Base-by-base conservation (phyloP, 805 yeast genomes). In the Tetrapisispora pingtungensis region DNA sequence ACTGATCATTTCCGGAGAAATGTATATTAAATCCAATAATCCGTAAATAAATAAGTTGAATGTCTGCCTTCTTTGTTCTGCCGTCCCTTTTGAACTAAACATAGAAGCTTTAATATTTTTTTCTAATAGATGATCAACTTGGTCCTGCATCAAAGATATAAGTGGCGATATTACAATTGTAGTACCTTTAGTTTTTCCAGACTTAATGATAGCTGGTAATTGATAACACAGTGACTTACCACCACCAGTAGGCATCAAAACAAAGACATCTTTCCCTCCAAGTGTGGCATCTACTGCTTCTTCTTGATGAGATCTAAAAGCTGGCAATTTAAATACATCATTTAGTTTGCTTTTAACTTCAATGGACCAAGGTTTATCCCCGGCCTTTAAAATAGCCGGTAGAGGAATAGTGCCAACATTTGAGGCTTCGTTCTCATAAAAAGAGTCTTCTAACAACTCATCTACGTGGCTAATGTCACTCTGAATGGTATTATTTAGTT, bases 211-310 rank as follows among this genome's bases (percentile, higher is more conserved):
- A 0, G 98, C 96, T 0, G 98, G 97, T 32, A 93, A 70, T 63
- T 93, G 98, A 63, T 89, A 93, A 60, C 98, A 93, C 27, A 93
- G 66, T 0, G 97, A 89, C 59, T 93, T 93, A 41, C 98, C 98
- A 41, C 98, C 98, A 33, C 98, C 98, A 0, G 98, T 93, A 0
- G 98, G 98, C 96, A 93, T 90, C 54, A 93, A 69, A 1, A 93
- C 97, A 66, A 93, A 87, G 0, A 85, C 95, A 61, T 93, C 98
- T 36, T 74, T 72, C 1, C 96, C 96, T 5, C 74, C 60, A 27
- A 81, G 57, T 27, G 85, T 81, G 1, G 95, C 81, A 54, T 81
- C 78, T 6, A 93, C 76, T 0, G 97, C 97, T 44, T 86, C 93
- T 32, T 82, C 64, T 58, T 93, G 98, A 60, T 90, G 84, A 5